Evolutionary conservation across 2,329 filamentous ascomycete species (phyloP).

Genomic region (Penicillium freii): DNA sequence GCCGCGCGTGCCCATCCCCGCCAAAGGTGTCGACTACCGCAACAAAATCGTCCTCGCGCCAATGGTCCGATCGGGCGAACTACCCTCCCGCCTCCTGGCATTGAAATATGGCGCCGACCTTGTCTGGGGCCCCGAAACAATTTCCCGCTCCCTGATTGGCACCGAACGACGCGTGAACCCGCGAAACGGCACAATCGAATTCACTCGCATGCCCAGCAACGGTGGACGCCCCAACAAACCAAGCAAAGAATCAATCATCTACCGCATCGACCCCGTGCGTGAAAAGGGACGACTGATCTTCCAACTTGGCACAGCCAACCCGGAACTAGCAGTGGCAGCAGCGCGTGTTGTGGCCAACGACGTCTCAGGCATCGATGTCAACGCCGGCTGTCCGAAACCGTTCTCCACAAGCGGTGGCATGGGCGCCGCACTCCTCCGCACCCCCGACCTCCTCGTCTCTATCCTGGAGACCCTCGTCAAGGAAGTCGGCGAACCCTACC

Average conservation of each 20-base stretch:
- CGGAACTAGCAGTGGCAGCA: constrained; percentile 77
- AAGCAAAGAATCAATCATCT: constrained; percentile 68
- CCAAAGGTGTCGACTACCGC: constrained; percentile 86
- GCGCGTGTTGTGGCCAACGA: constrained; percentile 80
- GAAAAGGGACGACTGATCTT: constrained; percentile 79
- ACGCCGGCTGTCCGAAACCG: constrained; percentile 96
- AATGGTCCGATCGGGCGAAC: constrained; percentile 96
- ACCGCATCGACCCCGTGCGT: constrained; percentile 72
- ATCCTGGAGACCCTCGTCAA: constrained; percentile 82
- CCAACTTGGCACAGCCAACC: constrained; percentile 85
- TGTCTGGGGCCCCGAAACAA: constrained; percentile 96
- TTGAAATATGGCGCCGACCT: constrained; percentile 95
- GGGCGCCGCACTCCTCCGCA: constrained; percentile 85
- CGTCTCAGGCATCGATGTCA: constrained; percentile 93
- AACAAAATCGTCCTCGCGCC: constrained; percentile 92
- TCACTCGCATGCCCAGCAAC: constrained; percentile 72
- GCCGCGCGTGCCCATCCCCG: constrained; percentile 78
- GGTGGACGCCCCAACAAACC: constrained; percentile 46
- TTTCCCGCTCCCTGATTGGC: constrained; percentile 89
- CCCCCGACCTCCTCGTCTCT: constrained; percentile 75
- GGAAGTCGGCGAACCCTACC: constrained; percentile 71
- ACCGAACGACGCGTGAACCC: constrained; percentile 75
- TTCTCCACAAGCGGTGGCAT: constrained; percentile 93
- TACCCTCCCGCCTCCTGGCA: constrained; percentile 82
- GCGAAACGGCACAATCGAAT: constrained; percentile 77